phyloP scores from a whole-genome alignment of 2,329 filamentous ascomycete species.

The Epichloe hybrida region DNA sequence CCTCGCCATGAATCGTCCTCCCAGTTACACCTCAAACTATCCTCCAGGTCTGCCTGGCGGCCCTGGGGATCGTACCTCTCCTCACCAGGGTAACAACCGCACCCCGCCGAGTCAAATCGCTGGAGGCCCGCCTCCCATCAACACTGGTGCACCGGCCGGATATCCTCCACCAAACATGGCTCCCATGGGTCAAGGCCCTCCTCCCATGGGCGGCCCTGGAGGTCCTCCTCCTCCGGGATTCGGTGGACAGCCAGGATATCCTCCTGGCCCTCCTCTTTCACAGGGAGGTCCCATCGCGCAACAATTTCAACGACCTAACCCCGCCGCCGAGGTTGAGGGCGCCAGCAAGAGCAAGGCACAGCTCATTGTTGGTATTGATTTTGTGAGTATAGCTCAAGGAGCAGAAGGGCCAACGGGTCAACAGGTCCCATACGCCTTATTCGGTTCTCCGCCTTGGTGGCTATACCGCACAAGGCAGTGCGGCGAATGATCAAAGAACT shows the following conservation, averaged over 20 bases:
- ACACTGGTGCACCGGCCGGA: slow-evolving; percentile 47
- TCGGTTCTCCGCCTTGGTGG: not conserved
- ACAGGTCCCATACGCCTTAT: too few relatives aligned
- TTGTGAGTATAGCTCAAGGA: slow-evolving; percentile 46
- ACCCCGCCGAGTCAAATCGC: slow-evolving; percentile 47
- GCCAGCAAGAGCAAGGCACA: slow-evolving; percentile 87
- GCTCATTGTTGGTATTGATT: slow-evolving; percentile 97
- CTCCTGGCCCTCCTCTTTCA: slow-evolving; percentile 28
- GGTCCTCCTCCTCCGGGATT: slow-evolving; percentile 33
- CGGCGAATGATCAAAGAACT: not conserved
- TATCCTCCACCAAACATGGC: slow-evolving; percentile 42
- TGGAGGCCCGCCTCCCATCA: slow-evolving; percentile 53
- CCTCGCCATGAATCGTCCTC: slow-evolving; percentile 51
- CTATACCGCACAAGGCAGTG: not conserved
- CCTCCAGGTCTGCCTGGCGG: slow-evolving; percentile 27
- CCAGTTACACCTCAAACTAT: slow-evolving; percentile 49
- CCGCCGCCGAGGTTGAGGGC: slow-evolving; percentile 67
- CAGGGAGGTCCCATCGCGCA: slow-evolving; percentile 24
- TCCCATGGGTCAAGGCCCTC: slow-evolving; percentile 29
- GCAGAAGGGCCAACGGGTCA: not conserved
- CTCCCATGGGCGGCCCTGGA: slow-evolving; percentile 26
- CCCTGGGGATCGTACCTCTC: slow-evolving; percentile 40
- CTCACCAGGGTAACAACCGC: slow-evolving; percentile 34
- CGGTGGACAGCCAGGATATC: slow-evolving; percentile 33
- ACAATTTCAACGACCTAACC: slow-evolving; percentile 27